phyloP scores from a whole-genome alignment of 345 rosid species.

The Melastoma malabathricum region DNA sequence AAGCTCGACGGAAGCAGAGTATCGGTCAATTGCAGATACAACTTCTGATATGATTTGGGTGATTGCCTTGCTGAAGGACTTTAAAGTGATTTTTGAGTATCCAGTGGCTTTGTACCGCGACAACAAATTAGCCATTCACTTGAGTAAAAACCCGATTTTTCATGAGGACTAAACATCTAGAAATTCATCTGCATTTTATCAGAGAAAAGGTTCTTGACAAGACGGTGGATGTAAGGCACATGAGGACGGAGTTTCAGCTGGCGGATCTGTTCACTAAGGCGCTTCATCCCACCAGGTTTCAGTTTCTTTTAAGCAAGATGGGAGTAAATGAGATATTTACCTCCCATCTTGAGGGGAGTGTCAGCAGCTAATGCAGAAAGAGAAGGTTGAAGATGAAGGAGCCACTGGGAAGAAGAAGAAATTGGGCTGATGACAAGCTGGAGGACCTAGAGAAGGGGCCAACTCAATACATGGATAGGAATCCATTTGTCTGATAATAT shows the following conservation, averaged over 20 bases:
- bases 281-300: neutral
- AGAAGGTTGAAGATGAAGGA: too few relatives aligned
- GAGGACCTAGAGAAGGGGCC: too few relatives aligned
- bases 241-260: neutral
- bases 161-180: neutral
- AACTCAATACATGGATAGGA: too few relatives aligned
- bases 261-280: neutral
- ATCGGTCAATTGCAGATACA: neutral
- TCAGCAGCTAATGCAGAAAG: too few relatives aligned
- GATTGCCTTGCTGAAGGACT: neutral
- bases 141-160: neutral
- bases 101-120: too few relatives aligned
- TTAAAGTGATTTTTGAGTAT: too few relatives aligned
- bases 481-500: too few relatives aligned
- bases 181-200: neutral
- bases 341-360: slow-evolving; percentile 2
- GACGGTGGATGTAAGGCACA: neutral
- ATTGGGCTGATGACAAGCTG: too few relatives aligned
- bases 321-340: neutral
- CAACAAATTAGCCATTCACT: neutral
- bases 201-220: neutral
- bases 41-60: slow-evolving; percentile 1
- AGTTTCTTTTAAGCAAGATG: neutral
- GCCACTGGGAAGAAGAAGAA: too few relatives aligned
- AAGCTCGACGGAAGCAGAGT: neutral